Base-by-base conservation (phyloP, 148 eudicot genomes). In the Cornus kousa region DNA sequence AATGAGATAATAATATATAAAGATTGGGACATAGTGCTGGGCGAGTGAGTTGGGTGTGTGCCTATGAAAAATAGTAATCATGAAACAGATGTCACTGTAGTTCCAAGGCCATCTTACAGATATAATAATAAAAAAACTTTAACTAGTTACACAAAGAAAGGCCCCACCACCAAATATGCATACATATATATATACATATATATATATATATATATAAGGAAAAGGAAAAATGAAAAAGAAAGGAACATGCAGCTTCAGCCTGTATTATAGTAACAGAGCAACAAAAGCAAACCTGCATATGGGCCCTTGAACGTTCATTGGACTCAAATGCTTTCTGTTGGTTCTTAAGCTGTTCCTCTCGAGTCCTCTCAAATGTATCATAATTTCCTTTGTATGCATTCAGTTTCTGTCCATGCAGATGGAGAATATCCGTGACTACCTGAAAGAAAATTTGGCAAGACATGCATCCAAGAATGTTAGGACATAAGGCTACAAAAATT, bases 351-450 rank as follows among this genome's bases (percentile, higher is more conserved):
- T 87, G 95, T 88, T 97, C 99, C 69, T 89, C 99, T 64, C 99
- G 80, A 50, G 99, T 92, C 87, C 91, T 97, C 87, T 94, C 99
- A 90, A 97, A 97, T 76, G 89, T 88, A 79, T 97, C 99, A 82
- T 94, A 94, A 73, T 97, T 76, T 70, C 99, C 98, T 85, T 91
- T 94, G 73, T 84, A 97, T 24, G 95, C 75, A 69, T 80, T 84
- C 87, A 97, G 80, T 74, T 97, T 85, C 74, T 97, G 98, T 43
- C 90, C 88, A 57, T 97, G 98, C 72, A 97, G 90, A 84, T 97
- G 93, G 68, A 97, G 91, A 80, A 97, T 89, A 89, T 97, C 99
- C 73, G 98, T 97, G 84, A 94, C 98, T 37, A 97, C 99, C 99
- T 97, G 89, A 68, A 89, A 83, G 40, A 79, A 64, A 60, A 76